Percentiles rank a stretch among this genome's conserved stretches.
phyloP scores from a whole-genome alignment of 768 basidiomycete genomes.

The Podaxis rugospora region DNA sequence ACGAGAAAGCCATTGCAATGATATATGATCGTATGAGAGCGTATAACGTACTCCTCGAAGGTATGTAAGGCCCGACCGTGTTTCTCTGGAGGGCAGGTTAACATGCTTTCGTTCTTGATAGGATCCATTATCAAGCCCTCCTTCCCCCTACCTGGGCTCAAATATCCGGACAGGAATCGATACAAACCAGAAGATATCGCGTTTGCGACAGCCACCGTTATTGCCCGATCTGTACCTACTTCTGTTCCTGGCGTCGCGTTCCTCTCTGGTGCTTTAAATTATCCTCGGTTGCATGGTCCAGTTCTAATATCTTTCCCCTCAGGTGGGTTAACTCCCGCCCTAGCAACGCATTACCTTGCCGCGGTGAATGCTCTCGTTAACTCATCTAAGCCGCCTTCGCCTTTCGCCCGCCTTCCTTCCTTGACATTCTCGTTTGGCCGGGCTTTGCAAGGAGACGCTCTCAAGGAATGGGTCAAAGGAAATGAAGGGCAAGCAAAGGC shows the following conservation, averaged over 20 bases:
- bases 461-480: conserved; percentile 41
- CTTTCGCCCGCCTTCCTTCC: conserved; percentile 36
- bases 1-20: conserved; percentile 38
- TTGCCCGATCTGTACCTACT: conserved; percentile 40
- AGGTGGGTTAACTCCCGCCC: conserved; percentile 41
- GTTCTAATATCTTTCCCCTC: neutral
- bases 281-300: neutral
- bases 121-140: conserved; percentile 49
- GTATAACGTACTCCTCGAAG: conserved; percentile 47
- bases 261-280: conserved; percentile 34
- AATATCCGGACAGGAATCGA: conserved; percentile 32
- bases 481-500: conserved; percentile 36
- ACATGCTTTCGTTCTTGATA: conserved; percentile 14
- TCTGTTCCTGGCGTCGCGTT: conserved; percentile 47
- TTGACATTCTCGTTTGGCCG: conserved; percentile 48
- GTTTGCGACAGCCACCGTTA: conserved; percentile 38
- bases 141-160: conserved; percentile 45
- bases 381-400: conserved; percentile 25
- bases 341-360: conserved; percentile 37
- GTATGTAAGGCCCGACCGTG: conserved; percentile 20
- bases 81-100: neutral
- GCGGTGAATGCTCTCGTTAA: conserved; percentile 35
- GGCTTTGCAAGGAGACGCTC: conserved; percentile 46
- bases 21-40: conserved; percentile 41
- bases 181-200: conserved; percentile 38